Evolutionary conservation across 2,329 filamentous ascomycete species (phyloP), one percentile per base, ranked within the genome.

Genomic region (Epichloe aotearoae): DNA sequence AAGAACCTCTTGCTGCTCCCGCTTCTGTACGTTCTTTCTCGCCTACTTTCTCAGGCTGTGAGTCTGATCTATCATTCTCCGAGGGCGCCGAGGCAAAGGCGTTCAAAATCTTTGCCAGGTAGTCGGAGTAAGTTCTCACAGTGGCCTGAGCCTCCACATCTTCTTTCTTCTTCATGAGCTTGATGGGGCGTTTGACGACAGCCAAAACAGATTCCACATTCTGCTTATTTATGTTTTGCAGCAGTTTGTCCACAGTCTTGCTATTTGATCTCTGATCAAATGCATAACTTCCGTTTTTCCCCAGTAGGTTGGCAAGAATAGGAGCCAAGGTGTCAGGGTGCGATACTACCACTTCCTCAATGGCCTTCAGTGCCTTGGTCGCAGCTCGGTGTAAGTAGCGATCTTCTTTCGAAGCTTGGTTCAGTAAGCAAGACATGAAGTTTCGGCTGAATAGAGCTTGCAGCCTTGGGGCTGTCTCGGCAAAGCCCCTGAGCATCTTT

Each of bases 201-300:
- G 70, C 65, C 37, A 82, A 64, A n/a, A 76, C 66, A 15, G 66
- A 64, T 51, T 78, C 73, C 20, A 82, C 72, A 36, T 83, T 78
- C 19, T 75, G 65, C 4, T 72, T 67, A 23, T 77, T 76, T 8
- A 80, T 76, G 42, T 76, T 74, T 49, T 80, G 74, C 4, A 94
- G 67, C 2, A 93, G 72, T 55, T 78, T 83, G 58, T 94, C 88
- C 1, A 95, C 71, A 0, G 88, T 91, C 67, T 91, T 95, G 2
- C 84, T 85, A 63, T 86, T 93, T 1, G 90, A 95, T 52, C 85
- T 74, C 55, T 86, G 83, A 62, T 97, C 93, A 61, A 97, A 93
- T 61, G 85, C 87, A 57, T 88, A 81, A 2, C 77, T 76, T 2
- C 87, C 86, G 53, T 83, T 72, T 47, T 80, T 78, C 38, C 80